Evolutionary conservation across 106 monocot species (phyloP), one percentile per base, ranked within the genome.

Genomic region (Dendrobium officinale): DNA sequence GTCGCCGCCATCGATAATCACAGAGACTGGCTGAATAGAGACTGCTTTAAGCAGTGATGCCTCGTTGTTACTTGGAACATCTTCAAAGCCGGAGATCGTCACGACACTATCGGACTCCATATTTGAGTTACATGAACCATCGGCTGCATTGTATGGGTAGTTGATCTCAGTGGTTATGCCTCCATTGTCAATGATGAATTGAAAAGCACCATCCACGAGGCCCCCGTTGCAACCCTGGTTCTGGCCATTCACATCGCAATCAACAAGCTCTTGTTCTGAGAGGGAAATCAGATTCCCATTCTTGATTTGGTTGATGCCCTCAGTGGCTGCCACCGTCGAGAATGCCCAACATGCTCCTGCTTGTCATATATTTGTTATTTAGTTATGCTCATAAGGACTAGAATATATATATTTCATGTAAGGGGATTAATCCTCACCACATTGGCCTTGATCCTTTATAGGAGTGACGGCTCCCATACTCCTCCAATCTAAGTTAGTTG

Each of bases 191-290:
- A 92, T 85, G 75, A 95, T 92, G 81, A 95, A 95, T 58, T 92
- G 80, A 58, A 92, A 95, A 10, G 95, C 95, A 54, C 90, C 80
- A 68, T 95, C 95, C 95, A 94, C 91, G 80, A 90, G 83, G 1
- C 94, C 94, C 19, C 94, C 94, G 75, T 90, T 87, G 91, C 94
- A 92, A 10, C 95, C 95, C 51, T 87, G 40, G 70, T 90, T 88
- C 80, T 81, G 88, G n/a, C 66, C n/a, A 37, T 37, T 45, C 2
- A 83, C 90, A 64, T 95, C 95, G 29, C 95, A 95, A 73, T 95
- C 95, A 18, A 95, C 84, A 2, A 95, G 81, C 85, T 95, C 95
- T 72, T 95, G 95, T 67, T 95, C 95, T 0, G 95, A 95, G 5
- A 95, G 79, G 0, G 85, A 77, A 20, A 90, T 80, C 75, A 95